Percentiles rank a stretch among this genome's conserved stretches.
Conservation (phyloP, 1,139 yeast genomes). For the Suhomyces choctaworum region DNA sequence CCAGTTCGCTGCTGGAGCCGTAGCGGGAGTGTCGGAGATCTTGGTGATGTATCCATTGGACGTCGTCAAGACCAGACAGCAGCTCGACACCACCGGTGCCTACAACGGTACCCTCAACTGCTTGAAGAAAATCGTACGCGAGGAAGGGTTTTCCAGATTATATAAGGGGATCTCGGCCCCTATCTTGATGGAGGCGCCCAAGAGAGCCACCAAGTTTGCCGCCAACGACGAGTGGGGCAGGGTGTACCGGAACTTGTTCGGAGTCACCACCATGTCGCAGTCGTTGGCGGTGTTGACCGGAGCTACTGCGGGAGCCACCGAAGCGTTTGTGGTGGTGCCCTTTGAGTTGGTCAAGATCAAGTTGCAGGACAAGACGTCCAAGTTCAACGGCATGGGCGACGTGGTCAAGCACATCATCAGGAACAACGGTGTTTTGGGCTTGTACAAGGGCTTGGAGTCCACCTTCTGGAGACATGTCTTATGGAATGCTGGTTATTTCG, state of each 20-base stretch:
- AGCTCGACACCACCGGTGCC: slow-evolving; percentile 67
- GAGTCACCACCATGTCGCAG: slow-evolving; percentile 71
- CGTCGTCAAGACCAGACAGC: slow-evolving; percentile 97
- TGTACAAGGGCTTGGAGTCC: slow-evolving; percentile 94
- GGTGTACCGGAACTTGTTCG: slow-evolving; percentile 72
- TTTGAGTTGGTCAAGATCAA: slow-evolving; percentile 87
- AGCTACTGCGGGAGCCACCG: slow-evolving; percentile 98
- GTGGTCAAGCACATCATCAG: slow-evolving; percentile 72
- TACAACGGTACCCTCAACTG: slow-evolving; percentile 87
- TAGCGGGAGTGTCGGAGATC: slow-evolving; percentile 97
- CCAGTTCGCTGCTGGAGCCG: slow-evolving; percentile 93
- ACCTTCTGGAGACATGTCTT: slow-evolving; percentile 95
- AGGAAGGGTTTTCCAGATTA: slow-evolving; percentile 81
- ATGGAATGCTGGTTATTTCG: slow-evolving; percentile 99
- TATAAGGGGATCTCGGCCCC: slow-evolving; percentile 97
- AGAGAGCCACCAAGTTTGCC: slow-evolving; percentile 96
- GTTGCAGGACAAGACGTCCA: slow-evolving; percentile 83
- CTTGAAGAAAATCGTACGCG: slow-evolving; percentile 73
- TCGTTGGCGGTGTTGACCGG: slow-evolving; percentile 88
- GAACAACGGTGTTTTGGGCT: slow-evolving; percentile 75
- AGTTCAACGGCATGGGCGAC: slow-evolving; percentile 82
- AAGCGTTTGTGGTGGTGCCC: slow-evolving; percentile 94
- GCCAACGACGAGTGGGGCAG: slow-evolving; percentile 98
- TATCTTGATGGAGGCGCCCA: slow-evolving; percentile 98
- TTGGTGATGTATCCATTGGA: slow-evolving; percentile 97